phyloP scores from a whole-genome alignment of 192 early-diverging fungal species.

The Podila verticillata region DNA sequence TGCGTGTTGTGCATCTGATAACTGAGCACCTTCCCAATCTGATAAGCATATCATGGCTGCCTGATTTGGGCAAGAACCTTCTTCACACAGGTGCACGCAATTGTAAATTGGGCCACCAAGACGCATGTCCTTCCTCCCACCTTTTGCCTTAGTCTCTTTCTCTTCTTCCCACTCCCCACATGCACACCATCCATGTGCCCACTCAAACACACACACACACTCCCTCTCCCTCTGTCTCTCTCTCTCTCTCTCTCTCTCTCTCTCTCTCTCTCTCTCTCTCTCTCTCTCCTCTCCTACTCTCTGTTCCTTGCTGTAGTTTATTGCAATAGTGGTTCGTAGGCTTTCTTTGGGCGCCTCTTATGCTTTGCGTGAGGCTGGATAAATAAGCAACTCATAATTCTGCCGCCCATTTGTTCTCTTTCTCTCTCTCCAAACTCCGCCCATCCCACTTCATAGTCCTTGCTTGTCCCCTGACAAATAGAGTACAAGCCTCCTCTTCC shows the following conservation, averaged over 20 bases:
- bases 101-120: background rate
- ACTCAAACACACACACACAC: background rate
- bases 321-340: too few species aligned
- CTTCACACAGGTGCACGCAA: background rate
- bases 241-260: too few species aligned
- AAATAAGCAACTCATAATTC: too few species aligned
- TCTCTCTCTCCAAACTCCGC: too few species aligned
- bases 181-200: background rate
- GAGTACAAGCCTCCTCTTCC: background rate
- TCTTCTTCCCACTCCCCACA: background rate
- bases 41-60: background rate
- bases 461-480: background rate
- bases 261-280: too few species aligned
- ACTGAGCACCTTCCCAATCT: background rate
- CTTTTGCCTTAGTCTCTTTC: background rate
- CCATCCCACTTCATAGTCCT: background rate
- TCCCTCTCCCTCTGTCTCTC: background rate
- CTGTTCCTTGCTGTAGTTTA: too few species aligned
- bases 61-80: conserved; percentile 2
- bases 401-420: too few species aligned
- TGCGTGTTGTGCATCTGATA: too few species aligned
- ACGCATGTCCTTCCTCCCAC: background rate
- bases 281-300: background rate
- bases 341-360: too few species aligned
- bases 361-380: too few species aligned